phyloP scores from a whole-genome alignment of 2,329 filamentous ascomycete genomes.

The Chaetomium globosum region DNA sequence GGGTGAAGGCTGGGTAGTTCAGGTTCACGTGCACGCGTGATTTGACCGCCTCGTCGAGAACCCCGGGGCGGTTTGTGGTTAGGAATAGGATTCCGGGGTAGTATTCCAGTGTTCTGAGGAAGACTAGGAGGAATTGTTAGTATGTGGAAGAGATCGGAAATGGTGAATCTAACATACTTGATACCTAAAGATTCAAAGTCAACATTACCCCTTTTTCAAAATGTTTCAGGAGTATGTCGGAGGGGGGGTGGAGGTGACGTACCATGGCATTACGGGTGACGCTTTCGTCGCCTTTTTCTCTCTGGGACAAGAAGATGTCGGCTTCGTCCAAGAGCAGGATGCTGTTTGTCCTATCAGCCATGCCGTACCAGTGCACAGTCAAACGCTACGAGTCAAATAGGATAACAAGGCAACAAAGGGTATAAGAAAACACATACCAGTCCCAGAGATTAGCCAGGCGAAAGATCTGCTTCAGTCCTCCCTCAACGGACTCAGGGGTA shows the following conservation, averaged over 20 bases:
- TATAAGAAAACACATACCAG: neutral
- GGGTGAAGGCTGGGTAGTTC: constrained; percentile 17
- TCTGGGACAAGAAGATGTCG: constrained; percentile 36
- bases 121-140: constrained; percentile 22
- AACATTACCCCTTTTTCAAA: neutral
- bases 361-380: neutral
- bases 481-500: constrained; percentile 23
- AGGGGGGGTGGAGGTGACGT: neutral
- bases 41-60: constrained; percentile 44
- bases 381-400: neutral
- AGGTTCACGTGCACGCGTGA: constrained; percentile 29
- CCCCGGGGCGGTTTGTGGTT: constrained; percentile 40
- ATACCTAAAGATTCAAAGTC: neutral
- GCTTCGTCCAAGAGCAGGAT: constrained; percentile 37
- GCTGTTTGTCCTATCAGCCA: neutral
- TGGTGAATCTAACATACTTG: neutral
- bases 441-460: constrained; percentile 28
- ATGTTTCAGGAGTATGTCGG: neutral
- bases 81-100: constrained; percentile 38
- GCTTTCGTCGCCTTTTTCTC: constrained; percentile 25
- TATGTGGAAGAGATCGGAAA: neutral
- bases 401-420: neutral
- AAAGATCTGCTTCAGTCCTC: constrained; percentile 21
- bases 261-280: constrained; percentile 30
- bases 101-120: constrained; percentile 37